These are phyloP conservation scores for Hypholoma fasciculare DNA, from an alignment of 768 basidiomycete species.

Conservation along the genomic window DNA sequence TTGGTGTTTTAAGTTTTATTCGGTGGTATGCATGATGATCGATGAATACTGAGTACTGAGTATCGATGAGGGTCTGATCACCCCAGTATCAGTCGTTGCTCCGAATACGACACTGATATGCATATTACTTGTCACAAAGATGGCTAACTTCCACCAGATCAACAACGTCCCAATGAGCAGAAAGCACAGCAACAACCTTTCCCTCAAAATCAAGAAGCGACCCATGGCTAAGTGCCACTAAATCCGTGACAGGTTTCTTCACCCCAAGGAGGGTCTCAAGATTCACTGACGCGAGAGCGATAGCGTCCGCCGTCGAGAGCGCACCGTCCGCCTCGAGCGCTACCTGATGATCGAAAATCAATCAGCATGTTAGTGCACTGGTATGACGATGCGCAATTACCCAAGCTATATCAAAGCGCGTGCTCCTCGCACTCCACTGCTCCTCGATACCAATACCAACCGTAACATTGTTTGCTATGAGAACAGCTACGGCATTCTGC, in stretches of 20 bases:
- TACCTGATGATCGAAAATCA: constrained; percentile 8
- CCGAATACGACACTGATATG: too few relatives aligned
- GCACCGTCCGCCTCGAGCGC: constrained; percentile 20
- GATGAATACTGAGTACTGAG: too few relatives aligned
- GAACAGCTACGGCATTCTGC: too few relatives aligned
- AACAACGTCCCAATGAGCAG: constrained; percentile 22
- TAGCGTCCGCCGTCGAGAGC: constrained; percentile 31
- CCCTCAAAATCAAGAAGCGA: constrained; percentile 39
- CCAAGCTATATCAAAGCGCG: constrained; percentile 81
- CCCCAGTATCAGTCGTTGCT: too few relatives aligned
- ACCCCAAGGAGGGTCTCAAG: constrained; percentile 42
- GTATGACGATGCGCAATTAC: constrained; percentile 32
- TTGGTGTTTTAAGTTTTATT: too few relatives aligned
- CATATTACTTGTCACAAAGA: too few relatives aligned
- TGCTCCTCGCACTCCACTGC: constrained; percentile 58
- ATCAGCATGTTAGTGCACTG: neutral
- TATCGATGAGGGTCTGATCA: too few relatives aligned
- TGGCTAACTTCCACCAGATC: constrained; percentile 11
- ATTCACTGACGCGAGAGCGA: constrained; percentile 42
- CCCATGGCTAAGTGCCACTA: constrained; percentile 37
- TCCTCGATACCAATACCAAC: constrained; percentile 65
- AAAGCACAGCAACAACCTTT: constrained; percentile 42
- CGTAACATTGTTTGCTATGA: constrained; percentile 66
- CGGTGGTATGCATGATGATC: too few relatives aligned
- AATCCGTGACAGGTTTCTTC: constrained; percentile 30